phyloP scores from a whole-genome alignment of 352 stramenopile species.

The Phytophthora podocarpi region DNA sequence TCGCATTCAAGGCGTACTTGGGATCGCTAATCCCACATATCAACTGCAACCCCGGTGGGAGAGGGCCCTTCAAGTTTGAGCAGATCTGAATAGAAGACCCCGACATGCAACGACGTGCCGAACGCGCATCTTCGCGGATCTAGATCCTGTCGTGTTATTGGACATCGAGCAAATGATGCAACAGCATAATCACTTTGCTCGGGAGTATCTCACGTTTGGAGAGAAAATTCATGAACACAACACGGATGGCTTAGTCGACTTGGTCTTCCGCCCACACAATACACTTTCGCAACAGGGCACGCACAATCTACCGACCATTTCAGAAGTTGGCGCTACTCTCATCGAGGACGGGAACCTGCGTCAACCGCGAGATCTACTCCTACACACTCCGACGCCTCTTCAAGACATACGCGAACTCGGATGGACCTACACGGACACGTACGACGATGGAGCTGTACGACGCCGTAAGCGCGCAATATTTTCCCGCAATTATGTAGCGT shows the following conservation, averaged over 20 bases:
- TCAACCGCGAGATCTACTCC: not conserved
- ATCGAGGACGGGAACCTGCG: not conserved
- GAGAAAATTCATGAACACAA: not conserved
- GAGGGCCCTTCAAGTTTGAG: constrained; percentile 16
- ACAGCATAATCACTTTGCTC: constrained; percentile 21
- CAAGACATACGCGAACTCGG: constrained; percentile 4
- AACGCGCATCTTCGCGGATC: not conserved
- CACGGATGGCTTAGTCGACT: not conserved
- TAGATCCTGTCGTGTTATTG: not conserved
- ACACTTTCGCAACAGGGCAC: not conserved
- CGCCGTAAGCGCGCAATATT: too few species aligned
- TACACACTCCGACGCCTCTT: not conserved
- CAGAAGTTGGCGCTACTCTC: not conserved
- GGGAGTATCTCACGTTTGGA: not conserved
- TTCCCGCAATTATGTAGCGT: too few species aligned
- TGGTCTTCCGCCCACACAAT: not conserved
- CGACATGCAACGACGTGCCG: not conserved
- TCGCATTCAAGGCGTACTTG: not conserved
- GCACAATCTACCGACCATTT: constrained; percentile 7
- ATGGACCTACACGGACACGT: constrained; percentile 11
- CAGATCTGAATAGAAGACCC: constrained; percentile 19
- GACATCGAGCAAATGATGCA: constrained; percentile 11
- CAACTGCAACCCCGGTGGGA: not conserved
- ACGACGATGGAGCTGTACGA: not conserved
- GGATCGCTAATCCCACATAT: not conserved